Conservation (phyloP, 768 basidiomycete species). For the Naganishia onofrii region DNA sequence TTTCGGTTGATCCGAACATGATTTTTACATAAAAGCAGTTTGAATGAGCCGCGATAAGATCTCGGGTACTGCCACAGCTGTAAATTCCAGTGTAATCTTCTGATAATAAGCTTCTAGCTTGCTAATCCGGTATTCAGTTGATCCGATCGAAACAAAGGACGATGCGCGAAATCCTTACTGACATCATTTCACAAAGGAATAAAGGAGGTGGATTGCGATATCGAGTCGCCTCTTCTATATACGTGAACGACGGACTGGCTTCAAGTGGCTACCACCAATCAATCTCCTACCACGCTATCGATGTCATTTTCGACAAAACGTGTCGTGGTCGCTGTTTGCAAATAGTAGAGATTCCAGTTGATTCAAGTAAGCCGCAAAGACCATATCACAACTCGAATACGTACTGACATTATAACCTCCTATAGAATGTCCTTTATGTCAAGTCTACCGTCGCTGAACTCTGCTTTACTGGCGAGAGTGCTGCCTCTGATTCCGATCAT, state of each 20-base stretch:
- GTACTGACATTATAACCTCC: not conserved
- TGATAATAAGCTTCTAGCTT: too few species aligned
- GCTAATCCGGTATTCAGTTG: not conserved
- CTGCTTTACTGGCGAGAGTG: slow-evolving; percentile 4
- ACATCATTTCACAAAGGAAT: not conserved
- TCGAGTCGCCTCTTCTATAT: not conserved
- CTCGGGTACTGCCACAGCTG: too few species aligned
- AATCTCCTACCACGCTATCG: not conserved
- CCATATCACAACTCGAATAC: not conserved
- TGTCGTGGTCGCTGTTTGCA: not conserved
- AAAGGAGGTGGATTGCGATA: not conserved
- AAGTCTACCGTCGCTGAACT: not conserved
- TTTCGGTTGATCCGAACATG: not conserved
- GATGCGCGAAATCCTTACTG: not conserved
- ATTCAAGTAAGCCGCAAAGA: not conserved
- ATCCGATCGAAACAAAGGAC: not conserved
- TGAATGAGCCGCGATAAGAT: not conserved
- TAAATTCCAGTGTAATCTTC: not conserved
- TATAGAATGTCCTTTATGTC: slow-evolving; percentile 17
- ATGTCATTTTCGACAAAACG: not conserved
- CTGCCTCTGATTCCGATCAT: slow-evolving; percentile 29
- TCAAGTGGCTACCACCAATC: not conserved
- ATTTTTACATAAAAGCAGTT: not conserved
- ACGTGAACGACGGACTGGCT: not conserved
- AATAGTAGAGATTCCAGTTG: not conserved